Percentiles rank a stretch among this genome's conserved stretches.
Conservation (phyloP, 2,329 filamentous ascomycete species). For the Grosmannia serpens region DNA sequence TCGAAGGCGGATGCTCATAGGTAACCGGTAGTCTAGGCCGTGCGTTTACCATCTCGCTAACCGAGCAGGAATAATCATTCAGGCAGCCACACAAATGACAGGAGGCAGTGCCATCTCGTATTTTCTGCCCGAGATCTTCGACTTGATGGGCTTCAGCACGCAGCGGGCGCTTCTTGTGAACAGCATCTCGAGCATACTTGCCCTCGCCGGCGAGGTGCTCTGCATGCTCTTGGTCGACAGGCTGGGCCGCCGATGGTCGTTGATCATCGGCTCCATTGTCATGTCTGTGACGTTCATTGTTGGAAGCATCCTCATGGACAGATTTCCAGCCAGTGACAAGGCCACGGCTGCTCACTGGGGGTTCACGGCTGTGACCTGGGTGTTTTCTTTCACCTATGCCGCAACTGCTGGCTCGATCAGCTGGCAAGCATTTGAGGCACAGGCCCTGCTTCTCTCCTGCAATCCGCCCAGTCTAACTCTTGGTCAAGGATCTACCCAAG, state of each 20-base stretch:
- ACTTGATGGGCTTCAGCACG: slow-evolving; percentile 31
- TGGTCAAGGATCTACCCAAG: slow-evolving; percentile 11
- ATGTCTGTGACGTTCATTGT: slow-evolving; percentile 7
- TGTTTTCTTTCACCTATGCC: background rate
- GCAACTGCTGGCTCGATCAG: background rate
- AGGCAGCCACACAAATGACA: slow-evolving; percentile 34
- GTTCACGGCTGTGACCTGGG: slow-evolving; percentile 9
- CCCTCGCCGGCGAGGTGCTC: slow-evolving; percentile 22
- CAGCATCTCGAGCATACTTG: slow-evolving; percentile 21
- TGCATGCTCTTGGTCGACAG: slow-evolving; percentile 14
- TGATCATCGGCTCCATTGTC: slow-evolving; percentile 15
- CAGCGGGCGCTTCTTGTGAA: slow-evolving; percentile 53
- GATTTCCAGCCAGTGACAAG: slow-evolving; percentile 20
- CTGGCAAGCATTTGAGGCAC: background rate
- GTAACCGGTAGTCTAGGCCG: slow-evolving; percentile 3
- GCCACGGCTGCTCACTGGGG: slow-evolving; percentile 16
- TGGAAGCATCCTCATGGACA: background rate
- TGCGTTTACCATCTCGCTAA: too few species aligned
- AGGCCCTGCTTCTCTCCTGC: background rate
- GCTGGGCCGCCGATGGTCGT: slow-evolving; percentile 13
- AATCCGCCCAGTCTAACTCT: background rate
- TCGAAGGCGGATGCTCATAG: slow-evolving; percentile 34
- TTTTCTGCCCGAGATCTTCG: slow-evolving; percentile 50
- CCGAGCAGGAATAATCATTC: slow-evolving; percentile 29
- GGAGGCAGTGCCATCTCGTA: slow-evolving; percentile 56